phyloP scores from a whole-genome alignment of 148 eudicot species.

The Silene latifolia region DNA sequence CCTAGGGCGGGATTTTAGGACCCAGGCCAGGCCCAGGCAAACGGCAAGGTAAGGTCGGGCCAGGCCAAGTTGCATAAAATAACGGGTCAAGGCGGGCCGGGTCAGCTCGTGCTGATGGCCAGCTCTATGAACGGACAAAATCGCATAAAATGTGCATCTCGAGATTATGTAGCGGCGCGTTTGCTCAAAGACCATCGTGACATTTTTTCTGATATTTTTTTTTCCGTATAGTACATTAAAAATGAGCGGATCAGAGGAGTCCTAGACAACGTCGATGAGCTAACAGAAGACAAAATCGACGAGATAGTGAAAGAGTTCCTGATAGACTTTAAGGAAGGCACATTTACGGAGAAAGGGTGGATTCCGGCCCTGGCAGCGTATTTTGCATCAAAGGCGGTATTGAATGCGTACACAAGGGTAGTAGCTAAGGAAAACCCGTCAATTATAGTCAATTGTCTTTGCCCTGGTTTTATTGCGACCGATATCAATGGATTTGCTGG shows the following conservation, averaged over 20 bases:
- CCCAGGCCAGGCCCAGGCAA: no score
- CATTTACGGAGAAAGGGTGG: constrained; percentile 27
- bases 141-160: no score
- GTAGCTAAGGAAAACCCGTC: constrained; percentile 37
- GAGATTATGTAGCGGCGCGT: no score
- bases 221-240: constrained; percentile 14
- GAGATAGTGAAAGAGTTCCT: constrained; percentile 34
- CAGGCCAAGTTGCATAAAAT: no score
- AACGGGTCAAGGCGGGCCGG: no score
- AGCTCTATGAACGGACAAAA: no score
- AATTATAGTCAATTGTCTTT: constrained; percentile 36
- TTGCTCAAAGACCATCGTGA: neutral
- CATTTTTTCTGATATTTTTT: neutral
- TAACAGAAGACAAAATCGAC: constrained; percentile 44
- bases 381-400: constrained; percentile 34
- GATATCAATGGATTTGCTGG: constrained; percentile 32
- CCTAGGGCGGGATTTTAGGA: no score
- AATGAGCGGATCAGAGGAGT: constrained; percentile 30
- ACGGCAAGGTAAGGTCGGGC: no score
- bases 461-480: constrained; percentile 46
- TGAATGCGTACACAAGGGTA: constrained; percentile 42
- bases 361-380: constrained; percentile 22
- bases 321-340: constrained; percentile 31
- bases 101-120: no score
- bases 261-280: constrained; percentile 28